Conservation (phyloP, 371 early-diverging fungal species). For the Lichtheimia ramosa region DNA sequence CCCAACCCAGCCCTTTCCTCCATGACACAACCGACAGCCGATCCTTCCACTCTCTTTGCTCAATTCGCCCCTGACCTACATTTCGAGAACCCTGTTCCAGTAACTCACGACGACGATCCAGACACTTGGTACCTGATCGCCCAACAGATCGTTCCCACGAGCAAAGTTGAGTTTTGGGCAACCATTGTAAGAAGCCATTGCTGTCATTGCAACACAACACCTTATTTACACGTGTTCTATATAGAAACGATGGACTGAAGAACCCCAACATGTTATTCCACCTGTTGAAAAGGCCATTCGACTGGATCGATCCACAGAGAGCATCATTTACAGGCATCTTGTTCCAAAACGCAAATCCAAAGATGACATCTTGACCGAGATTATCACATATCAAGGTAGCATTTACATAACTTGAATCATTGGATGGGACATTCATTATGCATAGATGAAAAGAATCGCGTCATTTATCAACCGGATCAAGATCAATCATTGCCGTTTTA, state of each 20-base stretch:
- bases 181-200: slow-evolving; percentile 34
- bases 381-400: slow-evolving; percentile 23
- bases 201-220: not conserved
- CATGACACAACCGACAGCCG: too few species aligned
- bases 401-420: too few species aligned
- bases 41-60: slow-evolving; percentile 20
- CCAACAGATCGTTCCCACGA: slow-evolving; percentile 34
- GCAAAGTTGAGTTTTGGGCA: slow-evolving; percentile 33
- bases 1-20: too few species aligned
- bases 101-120: not conserved
- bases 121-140: slow-evolving; percentile 30
- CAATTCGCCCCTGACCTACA: slow-evolving; percentile 31
- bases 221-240: not conserved
- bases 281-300: slow-evolving; percentile 60
- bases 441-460: slow-evolving; percentile 1
- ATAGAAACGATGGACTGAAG: slow-evolving; percentile 66
- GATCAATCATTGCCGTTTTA: slow-evolving; percentile 59
- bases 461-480: slow-evolving; percentile 5
- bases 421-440: not conserved
- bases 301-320: not conserved
- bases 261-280: slow-evolving; percentile 70
- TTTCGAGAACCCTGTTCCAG: slow-evolving; percentile 21
- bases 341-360: slow-evolving; percentile 62
- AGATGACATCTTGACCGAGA: slow-evolving; percentile 47
- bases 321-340: not conserved